phyloP scores from a whole-genome alignment of 108 stramenopile species.

The Nitzschia putrida region DNA sequence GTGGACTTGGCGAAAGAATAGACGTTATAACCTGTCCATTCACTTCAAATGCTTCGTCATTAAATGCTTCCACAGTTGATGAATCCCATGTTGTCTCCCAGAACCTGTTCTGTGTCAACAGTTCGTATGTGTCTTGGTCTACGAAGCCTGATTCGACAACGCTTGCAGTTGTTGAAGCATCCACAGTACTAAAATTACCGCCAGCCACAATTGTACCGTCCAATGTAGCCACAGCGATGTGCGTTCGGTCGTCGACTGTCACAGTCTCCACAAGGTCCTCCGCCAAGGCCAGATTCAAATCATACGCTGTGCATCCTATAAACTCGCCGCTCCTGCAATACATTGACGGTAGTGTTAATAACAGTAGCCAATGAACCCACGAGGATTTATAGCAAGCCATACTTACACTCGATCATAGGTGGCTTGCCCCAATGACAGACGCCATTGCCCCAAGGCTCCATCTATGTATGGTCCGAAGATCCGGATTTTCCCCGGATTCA shows the following conservation, averaged over 20 bases:
- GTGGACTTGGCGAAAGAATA: conserved; percentile 37
- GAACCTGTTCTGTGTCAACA: conserved; percentile 13
- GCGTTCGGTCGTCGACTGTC: conserved; percentile 19
- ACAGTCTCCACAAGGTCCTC: conserved; percentile 35
- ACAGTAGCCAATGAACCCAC: neutral
- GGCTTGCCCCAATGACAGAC: conserved; percentile 43
- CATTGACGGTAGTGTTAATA: neutral
- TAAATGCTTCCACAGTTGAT: conserved; percentile 2
- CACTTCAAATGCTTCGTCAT: conserved; percentile 1
- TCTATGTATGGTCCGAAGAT: conserved; percentile 44
- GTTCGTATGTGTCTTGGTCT: conserved; percentile 13
- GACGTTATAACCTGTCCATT: conserved; percentile 24
- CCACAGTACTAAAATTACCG: neutral
- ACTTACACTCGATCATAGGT: conserved; percentile 48
- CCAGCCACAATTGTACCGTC: conserved; percentile 35
- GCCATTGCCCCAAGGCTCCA: conserved; percentile 26
- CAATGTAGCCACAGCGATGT: conserved; percentile 32
- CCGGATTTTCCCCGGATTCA: conserved; percentile 31
- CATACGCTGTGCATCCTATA: conserved; percentile 44
- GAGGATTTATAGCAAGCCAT: no score
- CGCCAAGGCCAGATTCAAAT: conserved; percentile 34
- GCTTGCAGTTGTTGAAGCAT: neutral
- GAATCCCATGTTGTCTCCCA: conserved; percentile 26
- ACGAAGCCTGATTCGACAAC: conserved; percentile 13
- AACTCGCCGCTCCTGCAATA: conserved; percentile 40